These are phyloP conservation scores for Penicillium simplicissimum DNA, from an alignment of 495 filamentous ascomycete species.

Conservation along the genomic window DNA sequence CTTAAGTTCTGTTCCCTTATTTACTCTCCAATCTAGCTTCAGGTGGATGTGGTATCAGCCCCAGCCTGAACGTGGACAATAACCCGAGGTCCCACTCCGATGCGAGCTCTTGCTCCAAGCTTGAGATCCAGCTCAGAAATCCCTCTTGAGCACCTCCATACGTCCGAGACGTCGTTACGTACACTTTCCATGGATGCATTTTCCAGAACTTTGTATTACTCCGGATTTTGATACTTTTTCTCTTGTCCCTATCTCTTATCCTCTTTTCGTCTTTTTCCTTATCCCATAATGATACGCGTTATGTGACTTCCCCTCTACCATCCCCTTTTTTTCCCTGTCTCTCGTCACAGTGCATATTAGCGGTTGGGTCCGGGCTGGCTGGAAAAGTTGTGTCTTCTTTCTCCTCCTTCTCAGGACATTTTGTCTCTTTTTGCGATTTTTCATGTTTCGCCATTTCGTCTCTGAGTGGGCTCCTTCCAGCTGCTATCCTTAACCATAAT, in stretches of 20 bases:
- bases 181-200: constrained; percentile 13
- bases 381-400: constrained; percentile 46
- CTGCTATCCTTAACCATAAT: neutral
- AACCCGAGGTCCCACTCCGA: neutral
- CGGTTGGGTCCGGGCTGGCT: constrained; percentile 42
- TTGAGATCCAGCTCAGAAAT: neutral
- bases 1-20: constrained; percentile 31
- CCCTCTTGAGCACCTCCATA: neutral
- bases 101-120: neutral
- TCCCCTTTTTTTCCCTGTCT: constrained; percentile 21
- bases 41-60: neutral
- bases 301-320: constrained; percentile 36
- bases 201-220: constrained; percentile 48
- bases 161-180: neutral
- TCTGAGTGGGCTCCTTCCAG: neutral
- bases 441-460: constrained; percentile 1
- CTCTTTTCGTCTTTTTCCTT: constrained; percentile 5
- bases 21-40: neutral
- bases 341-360: constrained; percentile 50
- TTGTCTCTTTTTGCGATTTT: constrained; percentile 26
- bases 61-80: neutral
- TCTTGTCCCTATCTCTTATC: neutral
- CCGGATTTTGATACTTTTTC: constrained; percentile 32
- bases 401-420: constrained; percentile 36
- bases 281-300: constrained; percentile 50